Base-by-base conservation (phyloP, 345 rosid genomes). In the Sonneratia caseolaris region DNA sequence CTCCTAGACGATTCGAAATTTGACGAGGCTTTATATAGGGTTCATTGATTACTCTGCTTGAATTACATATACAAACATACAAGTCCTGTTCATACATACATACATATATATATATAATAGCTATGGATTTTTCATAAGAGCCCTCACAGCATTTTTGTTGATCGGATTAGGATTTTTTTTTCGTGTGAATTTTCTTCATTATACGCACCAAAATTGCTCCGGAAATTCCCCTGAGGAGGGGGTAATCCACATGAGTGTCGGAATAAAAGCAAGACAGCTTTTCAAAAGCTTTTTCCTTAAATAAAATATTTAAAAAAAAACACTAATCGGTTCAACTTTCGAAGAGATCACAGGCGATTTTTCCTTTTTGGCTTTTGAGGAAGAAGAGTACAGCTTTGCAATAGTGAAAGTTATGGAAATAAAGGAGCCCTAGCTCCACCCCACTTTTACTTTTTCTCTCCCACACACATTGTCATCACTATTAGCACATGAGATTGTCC, bases 311-410 rank as follows among this genome's bases (percentile, higher is more conserved):
- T n/a, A n/a, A 48, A 48, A 10, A 1, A 48, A 48, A 14, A 11
- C 64, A 59, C 35, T 59, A 6, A 59, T 59, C 11, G 35, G 36
- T 24, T 59, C 24, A 59, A 9, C 64, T 59, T 59, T 59, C 22
- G 22, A 53, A 14, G 53, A 48, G 53, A 48, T 48, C 53, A 14
- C 16, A 48, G 53, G 1, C 53, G 16, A 14, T 10, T 15, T 48
- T 4, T 24, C 21, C 24, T 27, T 27, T 27, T 27, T 27, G 32
- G 36, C 64, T 59, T 59, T 59, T 9, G 64, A 59, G 64, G 64
- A 59, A 53, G 59, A 53, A 59, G 64, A 59, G 64, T 59, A 59
- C 64, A 59, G 24, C 64, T 59, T 59, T 59, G 64, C 64, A 59
- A 59, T 59, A 59, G 24, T 59, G 35, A 22, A 59, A 59, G 62